Evolutionary conservation across 140 eudicot species (phyloP).

Genomic region (Senecio squalidus): DNA sequence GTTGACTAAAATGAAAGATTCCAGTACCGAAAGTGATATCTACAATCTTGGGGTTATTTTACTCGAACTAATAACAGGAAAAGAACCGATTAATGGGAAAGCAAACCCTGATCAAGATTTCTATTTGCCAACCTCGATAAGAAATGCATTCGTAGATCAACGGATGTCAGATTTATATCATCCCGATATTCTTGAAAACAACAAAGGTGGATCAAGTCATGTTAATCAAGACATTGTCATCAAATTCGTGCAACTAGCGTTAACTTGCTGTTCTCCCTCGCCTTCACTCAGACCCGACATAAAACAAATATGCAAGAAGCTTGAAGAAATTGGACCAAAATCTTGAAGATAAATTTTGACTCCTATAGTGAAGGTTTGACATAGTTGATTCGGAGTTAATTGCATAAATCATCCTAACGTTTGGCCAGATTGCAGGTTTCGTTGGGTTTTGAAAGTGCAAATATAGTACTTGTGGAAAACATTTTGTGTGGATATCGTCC

Average conservation of each 20-base stretch:
- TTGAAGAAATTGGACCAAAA: slow-evolving; percentile 62
- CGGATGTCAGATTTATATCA: slow-evolving; percentile 55
- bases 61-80: slow-evolving; percentile 70
- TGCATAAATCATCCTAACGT: too few species aligned
- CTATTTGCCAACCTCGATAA: slow-evolving; percentile 56
- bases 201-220: slow-evolving; percentile 31
- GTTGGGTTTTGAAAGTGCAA: too few species aligned
- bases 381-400: too few species aligned
- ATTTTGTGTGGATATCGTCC: too few species aligned
- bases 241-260: slow-evolving; percentile 69
- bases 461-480: too few species aligned
- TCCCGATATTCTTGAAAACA: slow-evolving; percentile 46
- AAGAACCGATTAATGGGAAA: slow-evolving; percentile 51
- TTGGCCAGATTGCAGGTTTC: too few species aligned
- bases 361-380: slow-evolving; percentile 13
- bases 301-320: slow-evolving; percentile 54
- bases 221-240: slow-evolving; percentile 46
- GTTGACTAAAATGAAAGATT: slow-evolving; percentile 67
- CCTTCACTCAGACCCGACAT: slow-evolving; percentile 63
- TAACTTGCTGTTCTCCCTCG: slow-evolving; percentile 86
- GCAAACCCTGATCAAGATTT: slow-evolving; percentile 51
- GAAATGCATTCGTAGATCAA: slow-evolving; percentile 58
- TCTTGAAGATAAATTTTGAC: slow-evolving; percentile 15
- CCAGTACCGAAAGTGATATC: slow-evolving; percentile 50
- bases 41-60: slow-evolving; percentile 81